Percentiles rank a stretch among this genome's conserved stretches.
phyloP scores from a whole-genome alignment of 768 basidiomycete species.

The Tylopilus cervinicoccineus region DNA sequence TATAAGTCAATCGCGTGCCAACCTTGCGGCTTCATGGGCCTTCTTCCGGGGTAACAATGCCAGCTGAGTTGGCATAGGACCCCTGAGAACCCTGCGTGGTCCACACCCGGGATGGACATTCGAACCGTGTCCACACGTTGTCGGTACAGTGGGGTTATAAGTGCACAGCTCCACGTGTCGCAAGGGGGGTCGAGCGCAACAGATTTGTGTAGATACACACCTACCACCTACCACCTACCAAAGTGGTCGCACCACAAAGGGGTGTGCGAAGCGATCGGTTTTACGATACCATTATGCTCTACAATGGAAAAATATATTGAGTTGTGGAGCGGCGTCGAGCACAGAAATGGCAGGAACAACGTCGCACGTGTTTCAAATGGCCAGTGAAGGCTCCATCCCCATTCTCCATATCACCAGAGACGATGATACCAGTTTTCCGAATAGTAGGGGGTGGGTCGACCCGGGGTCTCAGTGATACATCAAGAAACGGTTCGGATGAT shows the following conservation, averaged over 20 bases:
- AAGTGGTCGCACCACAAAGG: background rate
- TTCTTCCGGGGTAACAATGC: slow-evolving; percentile 27
- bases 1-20: slow-evolving; percentile 27
- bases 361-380: slow-evolving; percentile 3
- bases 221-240: slow-evolving; percentile 8
- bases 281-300: background rate
- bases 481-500: slow-evolving; percentile 18
- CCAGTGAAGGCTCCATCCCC: background rate
- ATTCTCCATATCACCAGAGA: background rate
- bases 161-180: slow-evolving; percentile 18
- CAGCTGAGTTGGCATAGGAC: slow-evolving; percentile 11
- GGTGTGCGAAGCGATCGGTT: background rate
- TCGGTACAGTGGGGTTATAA: slow-evolving; percentile 1
- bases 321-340: background rate
- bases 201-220: slow-evolving; percentile 1
- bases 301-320: background rate
- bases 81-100: slow-evolving; percentile 17
- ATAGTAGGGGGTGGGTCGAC: background rate
- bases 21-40: slow-evolving; percentile 20
- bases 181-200: slow-evolving; percentile 3
- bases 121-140: slow-evolving; percentile 15
- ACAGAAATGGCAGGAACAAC: background rate
- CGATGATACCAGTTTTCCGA: background rate
- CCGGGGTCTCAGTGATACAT: slow-evolving; percentile 21
- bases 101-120: slow-evolving; percentile 3